phyloP scores from a whole-genome alignment of 306 rosid genomes.

The Albizia julibrissin region DNA sequence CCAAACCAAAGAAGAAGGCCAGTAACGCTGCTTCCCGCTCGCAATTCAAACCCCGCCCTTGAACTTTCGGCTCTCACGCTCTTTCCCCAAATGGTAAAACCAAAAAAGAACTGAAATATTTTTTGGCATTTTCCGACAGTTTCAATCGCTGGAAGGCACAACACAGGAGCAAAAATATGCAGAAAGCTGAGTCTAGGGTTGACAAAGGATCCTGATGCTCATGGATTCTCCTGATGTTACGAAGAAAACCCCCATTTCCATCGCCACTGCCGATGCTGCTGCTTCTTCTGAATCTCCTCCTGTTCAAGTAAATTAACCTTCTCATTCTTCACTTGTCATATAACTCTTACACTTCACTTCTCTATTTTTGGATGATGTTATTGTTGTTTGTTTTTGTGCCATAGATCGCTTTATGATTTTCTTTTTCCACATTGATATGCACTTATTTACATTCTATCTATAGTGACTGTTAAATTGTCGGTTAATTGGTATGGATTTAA shows the following conservation, averaged over 20 bases:
- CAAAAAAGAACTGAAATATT: not conserved
- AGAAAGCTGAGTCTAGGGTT: constrained; percentile 27
- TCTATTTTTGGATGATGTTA: not conserved
- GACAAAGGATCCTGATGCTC: constrained; percentile 20
- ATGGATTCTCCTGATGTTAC: constrained; percentile 50
- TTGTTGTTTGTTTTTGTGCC: not conserved
- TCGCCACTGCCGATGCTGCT: constrained; percentile 8
- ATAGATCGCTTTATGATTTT: not conserved
- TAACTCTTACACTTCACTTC: not conserved
- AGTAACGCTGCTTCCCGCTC: constrained; percentile 38
- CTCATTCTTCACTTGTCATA: not conserved
- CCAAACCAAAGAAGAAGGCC: not conserved
- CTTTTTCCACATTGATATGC: not conserved
- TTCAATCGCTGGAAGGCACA: constrained; percentile 1
- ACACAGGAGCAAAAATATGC: constrained; percentile 34
- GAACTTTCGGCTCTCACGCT: not conserved
- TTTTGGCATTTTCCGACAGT: constrained; percentile 20
- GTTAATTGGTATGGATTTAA: not conserved
- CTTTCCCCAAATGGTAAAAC: not conserved
- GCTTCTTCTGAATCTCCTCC: constrained; percentile 42
- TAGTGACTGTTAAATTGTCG: not conserved
- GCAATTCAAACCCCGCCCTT: constrained; percentile 50
- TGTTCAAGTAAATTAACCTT: constrained; percentile 39
- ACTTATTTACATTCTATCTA: not conserved
- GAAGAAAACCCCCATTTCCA: constrained; percentile 22